Evolutionary conservation across 1,284 basidiomycete genomes (phyloP).

Genomic region (Tilletia indica): DNA sequence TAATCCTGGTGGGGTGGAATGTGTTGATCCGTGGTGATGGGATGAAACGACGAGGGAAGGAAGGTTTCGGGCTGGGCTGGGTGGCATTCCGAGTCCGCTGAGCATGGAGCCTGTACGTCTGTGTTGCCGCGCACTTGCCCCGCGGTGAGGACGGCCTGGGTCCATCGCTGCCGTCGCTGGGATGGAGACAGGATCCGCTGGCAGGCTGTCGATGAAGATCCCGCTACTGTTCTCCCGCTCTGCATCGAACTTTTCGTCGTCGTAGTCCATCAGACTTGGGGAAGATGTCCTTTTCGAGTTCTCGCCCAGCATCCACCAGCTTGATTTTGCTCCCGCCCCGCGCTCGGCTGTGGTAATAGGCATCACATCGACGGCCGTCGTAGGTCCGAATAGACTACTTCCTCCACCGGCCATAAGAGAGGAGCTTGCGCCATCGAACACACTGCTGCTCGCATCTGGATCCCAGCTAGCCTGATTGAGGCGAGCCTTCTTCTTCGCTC

Average conservation of each 20-base stretch:
- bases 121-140: background rate
- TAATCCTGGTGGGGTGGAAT: no score
- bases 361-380: no score
- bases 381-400: constrained; percentile 1
- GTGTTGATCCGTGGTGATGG: no score
- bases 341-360: no score
- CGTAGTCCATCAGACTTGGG: constrained; percentile 14
- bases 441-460: constrained; percentile 6
- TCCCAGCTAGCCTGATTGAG: constrained; percentile 17
- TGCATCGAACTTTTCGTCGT: constrained; percentile 2
- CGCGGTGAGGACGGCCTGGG: background rate
- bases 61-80: background rate
- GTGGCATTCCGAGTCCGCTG: background rate
- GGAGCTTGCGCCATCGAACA: constrained; percentile 13
- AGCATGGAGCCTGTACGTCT: background rate
- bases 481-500: constrained; percentile 16
- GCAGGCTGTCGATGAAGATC: background rate
- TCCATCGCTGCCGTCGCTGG: background rate
- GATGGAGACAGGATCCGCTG: background rate
- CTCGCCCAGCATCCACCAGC: constrained; percentile 12
- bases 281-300: background rate
- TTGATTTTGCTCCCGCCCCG: background rate
- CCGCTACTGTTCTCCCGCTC: background rate
- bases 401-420: background rate
- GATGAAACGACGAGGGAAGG: no score